A percentile compares a stretch with the other conserved stretches of the same genome.
phyloP scores from a whole-genome alignment of 1,284 basidiomycete species.

The Rhizoctonia solani region DNA sequence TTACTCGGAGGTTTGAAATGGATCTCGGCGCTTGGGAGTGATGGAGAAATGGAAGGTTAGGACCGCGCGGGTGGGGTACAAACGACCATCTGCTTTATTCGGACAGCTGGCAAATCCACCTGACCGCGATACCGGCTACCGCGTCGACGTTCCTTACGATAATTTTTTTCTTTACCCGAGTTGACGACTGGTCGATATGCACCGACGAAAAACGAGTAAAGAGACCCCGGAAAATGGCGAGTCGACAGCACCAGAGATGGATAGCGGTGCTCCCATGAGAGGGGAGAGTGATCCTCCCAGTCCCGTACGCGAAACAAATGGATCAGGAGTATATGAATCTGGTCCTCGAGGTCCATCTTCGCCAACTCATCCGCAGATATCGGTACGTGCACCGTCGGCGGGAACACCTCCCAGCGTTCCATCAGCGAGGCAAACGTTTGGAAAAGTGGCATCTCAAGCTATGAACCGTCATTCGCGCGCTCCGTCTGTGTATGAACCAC shows the following conservation, averaged over 20 bases:
- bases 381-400: conserved; percentile 7
- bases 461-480: conserved; percentile 27
- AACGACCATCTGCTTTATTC: too few relatives aligned
- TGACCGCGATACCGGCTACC: background rate
- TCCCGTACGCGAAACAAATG: conserved; percentile 44
- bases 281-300: conserved; percentile 34
- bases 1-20: too few relatives aligned
- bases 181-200: conserved; percentile 40
- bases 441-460: conserved; percentile 38
- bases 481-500: conserved; percentile 27
- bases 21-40: too few relatives aligned
- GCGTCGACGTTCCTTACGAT: background rate
- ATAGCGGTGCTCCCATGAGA: conserved; percentile 30
- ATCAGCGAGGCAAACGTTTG: conserved; percentile 30
- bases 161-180: conserved; percentile 7
- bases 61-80: too few relatives aligned
- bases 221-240: conserved; percentile 20
- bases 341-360: conserved; percentile 44
- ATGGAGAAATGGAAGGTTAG: too few relatives aligned
- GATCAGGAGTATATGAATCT: conserved; percentile 47
- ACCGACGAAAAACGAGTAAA: conserved; percentile 48
- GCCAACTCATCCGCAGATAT: conserved; percentile 39
- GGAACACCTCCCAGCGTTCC: conserved; percentile 21
- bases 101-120: background rate
- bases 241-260: conserved; percentile 5